Base-by-base conservation (phyloP, 441 rosid species). In the Hypseocharis bilobata region DNA sequence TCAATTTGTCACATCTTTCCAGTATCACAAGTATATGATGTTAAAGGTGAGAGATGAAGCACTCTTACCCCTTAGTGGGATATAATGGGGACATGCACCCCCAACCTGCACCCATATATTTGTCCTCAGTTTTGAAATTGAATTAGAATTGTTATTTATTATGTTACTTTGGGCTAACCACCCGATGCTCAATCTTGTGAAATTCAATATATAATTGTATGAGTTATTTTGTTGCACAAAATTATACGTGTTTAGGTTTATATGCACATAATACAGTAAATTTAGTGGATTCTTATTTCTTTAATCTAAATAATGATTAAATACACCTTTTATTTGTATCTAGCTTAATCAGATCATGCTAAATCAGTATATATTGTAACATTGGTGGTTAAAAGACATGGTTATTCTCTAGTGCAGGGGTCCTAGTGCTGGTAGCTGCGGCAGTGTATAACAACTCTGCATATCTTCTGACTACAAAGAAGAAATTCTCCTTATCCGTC, bases 1-100 rank as follows among this genome's bases (percentile, higher is more conserved):
- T 64, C 90, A 91, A 78, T 85, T 91, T 69, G 83, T 82, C 58
- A 85, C 82, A 69, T 86, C 98, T 47, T 89, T 88, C 75, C 99
- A 89, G 45, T 81, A 83, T 81, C 86, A 86, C 81, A 88, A 83
- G 72, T 80, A 74, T 70, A 77, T 63, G 44, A 76, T 70, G 69
- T 87, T 84, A 36, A 69, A 80, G 88, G 96, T 94, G 75, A 85
- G 90, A 74, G 34, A 28, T 27, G 44, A 20, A 57, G 38, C 20
- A 20, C 6, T 14, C 51, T 14, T 44, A 44, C 51, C 11, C 42
- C 11, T 36, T 10, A n/a, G 20, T 16, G n/a, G n/a, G n/a, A n/a
- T n/a, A n/a, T n/a, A n/a, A n/a, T n/a, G n/a, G n/a, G n/a, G n/a
- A n/a, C n/a, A n/a, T n/a, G n/a, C 51, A 14, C 51, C 20, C 51